Evolutionary conservation across 2,329 filamentous ascomycete genomes (phyloP), one percentile per base, ranked within the genome.

Genomic region (Pseudonectria buxi): DNA sequence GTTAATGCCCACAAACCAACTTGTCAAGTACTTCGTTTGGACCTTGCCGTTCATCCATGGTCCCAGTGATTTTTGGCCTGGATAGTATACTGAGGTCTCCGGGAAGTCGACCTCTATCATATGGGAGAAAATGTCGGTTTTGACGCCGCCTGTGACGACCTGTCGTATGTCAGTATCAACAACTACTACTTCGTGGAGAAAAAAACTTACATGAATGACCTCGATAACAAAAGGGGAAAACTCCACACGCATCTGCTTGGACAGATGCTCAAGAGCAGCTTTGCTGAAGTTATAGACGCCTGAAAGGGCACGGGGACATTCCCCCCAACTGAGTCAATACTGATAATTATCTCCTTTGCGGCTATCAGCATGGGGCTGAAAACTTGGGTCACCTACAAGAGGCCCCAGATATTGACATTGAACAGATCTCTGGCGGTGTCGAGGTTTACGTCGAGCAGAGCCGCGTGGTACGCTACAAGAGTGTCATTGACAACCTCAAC

Each of bases 221-320:
- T 54, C 51, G 34, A 63, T 43, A 14, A 50, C 56, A 29, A 64
- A 54, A 1, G 56, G 51, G 2, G 39, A 36, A 15, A 69, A 55
- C 45, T 70, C 65, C 26, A 67, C 41, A 6, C 64, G 60, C 45
- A 68, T 41, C n/a, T 59, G 61, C 37, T 62, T 52, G 3, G 59
- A 58, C 32, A 67, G 54, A 30, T 56, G 50, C 14, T 57, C 50
- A 1, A 69, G 47, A 0, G 67, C 65, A 1, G 59, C 63, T 38
- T 71, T 71, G 35, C 57, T 62, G 6, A 64, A 59, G 33, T 64
- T 64, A 48, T 69, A 71, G 14, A 56, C 47, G 7, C 56, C 57
- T 58, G 50, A 39, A 65, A 67, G 12, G 45, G 41, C 7, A 50
- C 32, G 2, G 46, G 44, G 26, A 47, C 25, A 14, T 35, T 49